These are phyloP conservation scores for Candida sojae DNA, from an alignment of 1,139 yeast genomes.

Conservation along the genomic window DNA sequence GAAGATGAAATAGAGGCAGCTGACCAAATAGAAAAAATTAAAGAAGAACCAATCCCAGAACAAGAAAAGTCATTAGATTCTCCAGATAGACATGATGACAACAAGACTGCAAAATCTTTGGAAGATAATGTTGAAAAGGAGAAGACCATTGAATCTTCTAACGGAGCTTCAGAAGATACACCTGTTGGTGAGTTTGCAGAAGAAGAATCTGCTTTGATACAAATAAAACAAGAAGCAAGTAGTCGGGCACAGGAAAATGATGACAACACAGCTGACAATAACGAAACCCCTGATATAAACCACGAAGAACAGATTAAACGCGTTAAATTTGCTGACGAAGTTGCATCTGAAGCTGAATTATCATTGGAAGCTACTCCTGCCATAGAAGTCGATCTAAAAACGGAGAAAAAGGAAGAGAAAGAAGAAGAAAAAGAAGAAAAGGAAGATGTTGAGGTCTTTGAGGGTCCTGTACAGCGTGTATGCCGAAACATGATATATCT, in stretches of 20 bases:
- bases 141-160: too few species aligned
- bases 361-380: slow-evolving; percentile 5
- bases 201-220: too few species aligned
- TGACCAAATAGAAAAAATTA: too few species aligned
- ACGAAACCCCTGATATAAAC: slow-evolving; percentile 7
- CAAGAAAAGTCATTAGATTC: too few species aligned
- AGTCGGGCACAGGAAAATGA: background rate
- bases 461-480: slow-evolving; percentile 68
- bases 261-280: background rate
- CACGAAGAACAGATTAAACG: slow-evolving; percentile 14
- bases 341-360: slow-evolving; percentile 12
- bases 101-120: too few species aligned
- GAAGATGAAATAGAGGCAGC: background rate
- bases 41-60: too few species aligned
- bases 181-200: too few species aligned
- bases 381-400: slow-evolving; percentile 7
- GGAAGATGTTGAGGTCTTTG: slow-evolving; percentile 31
- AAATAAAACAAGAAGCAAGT: too few species aligned
- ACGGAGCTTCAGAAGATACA: too few species aligned
- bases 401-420: background rate
- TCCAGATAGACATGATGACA: too few species aligned
- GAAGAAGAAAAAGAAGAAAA: slow-evolving; percentile 9
- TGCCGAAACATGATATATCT: slow-evolving; percentile 51
- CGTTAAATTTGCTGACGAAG: slow-evolving; percentile 34
- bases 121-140: too few species aligned